Conservation (phyloP, 345 rosid genomes). For the Crucihimalaya himalaica region DNA sequence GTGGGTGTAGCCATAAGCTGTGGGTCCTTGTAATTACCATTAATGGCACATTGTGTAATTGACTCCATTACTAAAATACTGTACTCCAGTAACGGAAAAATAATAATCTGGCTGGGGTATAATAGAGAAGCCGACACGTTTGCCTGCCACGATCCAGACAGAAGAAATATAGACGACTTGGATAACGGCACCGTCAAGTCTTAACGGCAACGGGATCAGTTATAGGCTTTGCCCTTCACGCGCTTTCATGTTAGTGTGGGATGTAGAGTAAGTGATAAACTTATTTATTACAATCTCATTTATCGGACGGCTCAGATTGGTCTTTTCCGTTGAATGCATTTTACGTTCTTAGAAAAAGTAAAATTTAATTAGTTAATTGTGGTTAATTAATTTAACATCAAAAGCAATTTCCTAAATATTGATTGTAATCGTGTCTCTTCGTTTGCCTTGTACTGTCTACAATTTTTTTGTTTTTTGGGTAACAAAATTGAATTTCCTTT, state of each 20-base stretch:
- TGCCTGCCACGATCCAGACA: slow-evolving; percentile 49
- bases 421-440: slow-evolving; percentile 20
- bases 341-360: background rate
- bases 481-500: slow-evolving; percentile 30
- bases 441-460: background rate
- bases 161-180: slow-evolving; percentile 20
- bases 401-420: background rate
- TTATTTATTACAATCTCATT: slow-evolving; percentile 11
- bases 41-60: slow-evolving; percentile 23
- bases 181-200: slow-evolving; percentile 34
- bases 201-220: slow-evolving; percentile 28
- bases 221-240: slow-evolving; percentile 12
- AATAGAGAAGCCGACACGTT: slow-evolving; percentile 42
- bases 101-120: slow-evolving; percentile 28
- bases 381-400: background rate
- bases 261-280: background rate
- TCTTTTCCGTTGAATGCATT: background rate
- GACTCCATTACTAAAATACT: no score
- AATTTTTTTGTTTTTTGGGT: background rate
- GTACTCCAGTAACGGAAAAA: background rate
- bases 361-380: background rate
- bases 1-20: slow-evolving; percentile 32
- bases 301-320: slow-evolving; percentile 36
- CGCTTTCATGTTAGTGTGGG: slow-evolving; percentile 7
- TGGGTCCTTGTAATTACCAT: slow-evolving; percentile 22